Conservation (phyloP, 306 rosid genomes). For the Amphicarpaea edgeworthii region DNA sequence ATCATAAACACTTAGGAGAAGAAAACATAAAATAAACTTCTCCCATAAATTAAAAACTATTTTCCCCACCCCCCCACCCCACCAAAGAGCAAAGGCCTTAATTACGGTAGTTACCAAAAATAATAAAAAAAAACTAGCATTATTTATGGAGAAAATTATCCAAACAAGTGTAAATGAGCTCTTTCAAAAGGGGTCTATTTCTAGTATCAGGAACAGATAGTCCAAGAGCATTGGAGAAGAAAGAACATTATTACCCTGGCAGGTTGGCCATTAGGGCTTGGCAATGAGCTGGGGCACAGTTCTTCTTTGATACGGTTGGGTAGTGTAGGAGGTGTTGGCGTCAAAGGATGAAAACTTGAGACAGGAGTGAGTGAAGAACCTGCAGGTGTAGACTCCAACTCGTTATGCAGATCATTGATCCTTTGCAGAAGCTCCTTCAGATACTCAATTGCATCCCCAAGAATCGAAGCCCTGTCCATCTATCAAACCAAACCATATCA, state of each 20-base stretch:
- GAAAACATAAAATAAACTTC: too few relatives aligned
- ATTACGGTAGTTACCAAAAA: too few relatives aligned
- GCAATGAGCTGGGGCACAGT: conserved; percentile 76
- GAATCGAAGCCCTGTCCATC: conserved; percentile 99
- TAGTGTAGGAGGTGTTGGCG: conserved; percentile 78
- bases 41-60: too few relatives aligned
- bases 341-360: conserved; percentile 80
- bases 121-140: too few relatives aligned
- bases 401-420: conserved; percentile 85
- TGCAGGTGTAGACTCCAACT: conserved; percentile 75
- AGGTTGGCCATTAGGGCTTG: conserved; percentile 83
- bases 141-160: too few relatives aligned
- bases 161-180: too few relatives aligned
- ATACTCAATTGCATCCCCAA: conserved; percentile 97
- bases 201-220: too few relatives aligned
- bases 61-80: too few relatives aligned
- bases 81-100: too few relatives aligned
- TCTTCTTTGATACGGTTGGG: conserved; percentile 85
- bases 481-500: conserved; percentile 40
- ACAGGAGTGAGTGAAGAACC: conserved; percentile 73
- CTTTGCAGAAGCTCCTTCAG: conserved; percentile 89
- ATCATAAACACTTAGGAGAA: neutral
- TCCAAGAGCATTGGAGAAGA: neutral
- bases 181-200: too few relatives aligned
- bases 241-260: conserved; percentile 72